phyloP scores from a whole-genome alignment of 208 protist genomes.

The Leptomonas pyrrhocoris region DNA sequence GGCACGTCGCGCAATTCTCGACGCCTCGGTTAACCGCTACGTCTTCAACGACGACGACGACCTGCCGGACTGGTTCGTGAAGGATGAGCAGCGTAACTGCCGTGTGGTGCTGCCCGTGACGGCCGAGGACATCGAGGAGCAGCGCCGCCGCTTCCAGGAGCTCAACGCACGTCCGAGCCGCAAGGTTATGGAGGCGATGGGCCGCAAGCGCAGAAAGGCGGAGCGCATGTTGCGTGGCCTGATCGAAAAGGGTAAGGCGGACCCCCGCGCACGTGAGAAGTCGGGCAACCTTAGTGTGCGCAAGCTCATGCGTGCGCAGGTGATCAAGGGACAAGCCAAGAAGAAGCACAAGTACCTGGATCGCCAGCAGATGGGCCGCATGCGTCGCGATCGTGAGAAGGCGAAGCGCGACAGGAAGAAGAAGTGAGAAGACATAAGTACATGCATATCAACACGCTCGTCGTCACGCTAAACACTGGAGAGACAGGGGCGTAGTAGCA shows the following conservation, averaged over 20 bases:
- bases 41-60: constrained; percentile 91
- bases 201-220: constrained; percentile 91
- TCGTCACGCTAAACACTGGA: no score
- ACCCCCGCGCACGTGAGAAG: constrained; percentile 87
- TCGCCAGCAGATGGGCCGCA: constrained; percentile 73
- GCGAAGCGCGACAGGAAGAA: constrained; percentile 34
- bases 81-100: constrained; percentile 92
- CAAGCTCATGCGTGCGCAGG: constrained; percentile 89
- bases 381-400: constrained; percentile 61
- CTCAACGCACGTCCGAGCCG: constrained; percentile 96
- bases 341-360: constrained; percentile 88
- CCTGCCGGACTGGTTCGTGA: constrained; percentile 92
- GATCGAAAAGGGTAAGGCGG: constrained; percentile 89
- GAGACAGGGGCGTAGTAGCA: no score
- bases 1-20: constrained; percentile 84
- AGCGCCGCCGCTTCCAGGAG: constrained; percentile 89
- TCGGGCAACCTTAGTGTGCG: constrained; percentile 73
- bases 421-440: not conserved
- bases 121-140: constrained; percentile 91
- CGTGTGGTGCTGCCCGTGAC: constrained; percentile 83
- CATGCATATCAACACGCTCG: not conserved
- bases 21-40: constrained; percentile 88
- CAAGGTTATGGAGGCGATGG: constrained; percentile 97
- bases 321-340: constrained; percentile 73
- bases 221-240: constrained; percentile 85